A percentile compares a stretch with the other conserved stretches of the same genome.
Evolutionary conservation across 768 basidiomycete genomes (phyloP).

Genomic region (Pholiota molesta): DNA sequence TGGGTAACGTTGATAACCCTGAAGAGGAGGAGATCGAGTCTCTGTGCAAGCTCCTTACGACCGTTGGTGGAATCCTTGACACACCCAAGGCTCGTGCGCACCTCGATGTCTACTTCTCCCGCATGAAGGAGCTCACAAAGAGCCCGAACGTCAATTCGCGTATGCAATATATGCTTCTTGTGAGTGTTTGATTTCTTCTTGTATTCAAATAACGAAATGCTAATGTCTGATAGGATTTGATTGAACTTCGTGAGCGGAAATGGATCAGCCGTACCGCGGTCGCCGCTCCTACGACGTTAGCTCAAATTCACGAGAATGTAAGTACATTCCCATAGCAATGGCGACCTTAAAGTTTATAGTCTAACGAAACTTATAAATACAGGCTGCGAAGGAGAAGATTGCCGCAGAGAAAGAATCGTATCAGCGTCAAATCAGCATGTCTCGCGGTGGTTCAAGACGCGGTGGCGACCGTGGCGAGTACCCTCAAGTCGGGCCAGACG

Average conservation of each 20-base stretch:
- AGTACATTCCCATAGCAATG: conserved; percentile 30
- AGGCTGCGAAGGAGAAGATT: conserved; percentile 86
- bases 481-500: conserved; percentile 70
- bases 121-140: conserved; percentile 84
- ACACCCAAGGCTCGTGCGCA: conserved; percentile 78
- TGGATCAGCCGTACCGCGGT: conserved; percentile 78
- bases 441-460: conserved; percentile 87
- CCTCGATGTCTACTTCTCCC: conserved; percentile 91
- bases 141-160: conserved; percentile 78
- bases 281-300: conserved; percentile 84
- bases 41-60: conserved; percentile 88
- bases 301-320: conserved; percentile 86
- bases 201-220: conserved; percentile 6
- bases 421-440: conserved; percentile 74
- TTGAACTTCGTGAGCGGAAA: conserved; percentile 83
- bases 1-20: conserved; percentile 91
- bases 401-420: conserved; percentile 60
- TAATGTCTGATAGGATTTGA: conserved; percentile 67
- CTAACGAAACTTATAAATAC: conserved; percentile 9
- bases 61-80: conserved; percentile 86
- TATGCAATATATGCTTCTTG: conserved; percentile 96
- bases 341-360: neutral
- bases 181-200: conserved; percentile 36
- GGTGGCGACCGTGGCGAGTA: conserved; percentile 70
- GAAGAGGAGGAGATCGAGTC: conserved; percentile 99